Evolutionary conservation across 2,329 filamentous ascomycete genomes (phyloP).

Genomic region (Clonostachys byssicola): DNA sequence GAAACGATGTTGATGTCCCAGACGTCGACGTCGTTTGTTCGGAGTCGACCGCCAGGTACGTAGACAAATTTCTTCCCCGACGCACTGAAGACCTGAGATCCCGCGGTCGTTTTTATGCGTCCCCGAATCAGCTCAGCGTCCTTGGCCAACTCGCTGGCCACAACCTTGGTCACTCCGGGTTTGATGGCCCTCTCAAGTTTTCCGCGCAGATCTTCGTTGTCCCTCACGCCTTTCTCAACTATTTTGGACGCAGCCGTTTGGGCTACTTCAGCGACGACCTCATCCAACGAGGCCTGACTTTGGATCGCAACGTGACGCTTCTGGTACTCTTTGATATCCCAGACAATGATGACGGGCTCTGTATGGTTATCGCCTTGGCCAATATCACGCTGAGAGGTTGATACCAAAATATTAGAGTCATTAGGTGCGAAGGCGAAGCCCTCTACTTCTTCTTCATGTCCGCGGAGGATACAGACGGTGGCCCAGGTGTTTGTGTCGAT

Average conservation of each 20-base stretch:
- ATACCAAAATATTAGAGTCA: slow-evolving; percentile 2
- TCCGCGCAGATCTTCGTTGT: not conserved
- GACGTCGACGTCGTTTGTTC: not conserved
- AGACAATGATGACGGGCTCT: not conserved
- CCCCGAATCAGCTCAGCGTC: not conserved
- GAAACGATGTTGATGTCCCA: not conserved
- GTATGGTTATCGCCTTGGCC: not conserved
- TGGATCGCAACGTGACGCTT: not conserved
- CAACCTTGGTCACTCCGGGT: not conserved
- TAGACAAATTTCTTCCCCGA: not conserved
- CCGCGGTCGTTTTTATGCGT: not conserved
- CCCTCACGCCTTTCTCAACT: not conserved
- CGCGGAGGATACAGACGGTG: not conserved
- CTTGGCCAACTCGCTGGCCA: not conserved
- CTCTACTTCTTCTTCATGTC: not conserved
- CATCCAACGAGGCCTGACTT: not conserved
- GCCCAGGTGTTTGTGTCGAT: not conserved
- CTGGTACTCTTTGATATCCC: not conserved
- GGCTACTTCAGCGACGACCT: not conserved
- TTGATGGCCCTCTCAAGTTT: not conserved
- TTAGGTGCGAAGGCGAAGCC: slow-evolving; percentile 2
- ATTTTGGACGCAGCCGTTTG: slow-evolving; percentile 1
- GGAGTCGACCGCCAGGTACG: not conserved
- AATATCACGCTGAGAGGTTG: not conserved
- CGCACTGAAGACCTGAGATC: not conserved